phyloP scores from a whole-genome alignment of 352 stramenopile species.

The Phytophthora podocarpi region DNA sequence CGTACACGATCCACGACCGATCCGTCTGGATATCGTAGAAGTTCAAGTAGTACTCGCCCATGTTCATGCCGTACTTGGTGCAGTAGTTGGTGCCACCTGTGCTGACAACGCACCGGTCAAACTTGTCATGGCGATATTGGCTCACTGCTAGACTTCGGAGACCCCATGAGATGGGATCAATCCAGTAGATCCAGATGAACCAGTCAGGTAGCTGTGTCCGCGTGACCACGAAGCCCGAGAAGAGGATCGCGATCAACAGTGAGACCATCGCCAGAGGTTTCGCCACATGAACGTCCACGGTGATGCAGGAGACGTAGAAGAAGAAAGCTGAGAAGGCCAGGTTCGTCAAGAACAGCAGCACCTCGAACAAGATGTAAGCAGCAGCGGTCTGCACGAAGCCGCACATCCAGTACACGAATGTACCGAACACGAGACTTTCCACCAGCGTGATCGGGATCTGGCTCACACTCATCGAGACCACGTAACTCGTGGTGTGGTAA shows the following conservation, averaged over 20 bases:
- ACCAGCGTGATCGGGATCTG: constrained; percentile 47
- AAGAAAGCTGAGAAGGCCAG: constrained; percentile 49
- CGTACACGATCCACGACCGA: constrained; percentile 36
- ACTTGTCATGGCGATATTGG: constrained; percentile 38
- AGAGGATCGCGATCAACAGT: constrained; percentile 45
- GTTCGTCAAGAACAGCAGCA: constrained; percentile 48
- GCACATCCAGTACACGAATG: constrained; percentile 58
- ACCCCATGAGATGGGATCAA: constrained; percentile 56
- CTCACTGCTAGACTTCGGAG: constrained; percentile 41
- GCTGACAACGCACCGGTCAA: constrained; percentile 31
- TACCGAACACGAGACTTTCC: constrained; percentile 49
- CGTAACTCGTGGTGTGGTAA: constrained; percentile 43
- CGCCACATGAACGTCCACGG: constrained; percentile 43
- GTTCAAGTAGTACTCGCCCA: constrained; percentile 46
- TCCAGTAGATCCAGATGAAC: constrained; percentile 63
- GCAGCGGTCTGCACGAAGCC: constrained; percentile 46
- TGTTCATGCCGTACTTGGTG: constrained; percentile 37
- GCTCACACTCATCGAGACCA: constrained; percentile 44
- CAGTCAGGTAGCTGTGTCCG: constrained; percentile 38
- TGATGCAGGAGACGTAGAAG: constrained; percentile 43
- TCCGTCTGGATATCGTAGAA: constrained; percentile 43
- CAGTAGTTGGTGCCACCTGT: constrained; percentile 37
- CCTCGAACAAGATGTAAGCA: constrained; percentile 44
- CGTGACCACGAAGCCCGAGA: constrained; percentile 51
- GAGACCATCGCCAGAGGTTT: constrained; percentile 45